Conservation (phyloP, 129 eudicot genomes). For the Flaveria sonorensis region DNA sequence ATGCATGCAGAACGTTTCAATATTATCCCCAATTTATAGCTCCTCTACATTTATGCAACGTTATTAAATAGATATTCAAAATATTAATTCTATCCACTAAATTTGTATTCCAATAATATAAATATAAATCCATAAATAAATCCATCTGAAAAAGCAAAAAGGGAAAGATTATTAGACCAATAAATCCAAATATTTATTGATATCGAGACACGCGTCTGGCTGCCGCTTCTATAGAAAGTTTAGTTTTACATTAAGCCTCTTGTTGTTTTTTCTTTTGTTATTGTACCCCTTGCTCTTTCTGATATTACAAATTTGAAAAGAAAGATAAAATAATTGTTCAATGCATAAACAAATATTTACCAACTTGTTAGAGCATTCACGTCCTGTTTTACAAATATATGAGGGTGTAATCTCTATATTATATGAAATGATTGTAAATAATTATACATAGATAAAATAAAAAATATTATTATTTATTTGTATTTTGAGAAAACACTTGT, state of each 20-base stretch:
- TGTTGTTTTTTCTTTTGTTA: background rate
- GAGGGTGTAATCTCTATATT: too few species aligned
- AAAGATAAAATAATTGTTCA: background rate
- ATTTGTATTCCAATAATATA: background rate
- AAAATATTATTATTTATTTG: too few species aligned
- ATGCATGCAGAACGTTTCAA: background rate
- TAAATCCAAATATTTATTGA: background rate
- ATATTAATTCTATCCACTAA: background rate
- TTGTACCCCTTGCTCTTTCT: background rate
- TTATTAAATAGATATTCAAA: background rate
- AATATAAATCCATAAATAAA: slow-evolving; percentile 7
- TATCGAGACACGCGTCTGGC: slow-evolving; percentile 8
- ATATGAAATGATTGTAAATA: too few species aligned
- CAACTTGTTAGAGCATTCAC: too few species aligned
- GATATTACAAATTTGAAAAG: background rate
- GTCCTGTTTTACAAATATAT: too few species aligned
- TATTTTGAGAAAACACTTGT: too few species aligned
- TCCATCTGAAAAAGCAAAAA: background rate
- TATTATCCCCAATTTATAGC: slow-evolving; percentile 4
- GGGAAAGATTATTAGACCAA: background rate
- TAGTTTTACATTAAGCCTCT: background rate
- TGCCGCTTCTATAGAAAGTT: background rate
- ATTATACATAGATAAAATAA: too few species aligned
- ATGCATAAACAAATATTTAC: background rate
- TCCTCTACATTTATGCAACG: background rate